Conservation (phyloP, 768 basidiomycete genomes). For the Lyophyllum semitale region DNA sequence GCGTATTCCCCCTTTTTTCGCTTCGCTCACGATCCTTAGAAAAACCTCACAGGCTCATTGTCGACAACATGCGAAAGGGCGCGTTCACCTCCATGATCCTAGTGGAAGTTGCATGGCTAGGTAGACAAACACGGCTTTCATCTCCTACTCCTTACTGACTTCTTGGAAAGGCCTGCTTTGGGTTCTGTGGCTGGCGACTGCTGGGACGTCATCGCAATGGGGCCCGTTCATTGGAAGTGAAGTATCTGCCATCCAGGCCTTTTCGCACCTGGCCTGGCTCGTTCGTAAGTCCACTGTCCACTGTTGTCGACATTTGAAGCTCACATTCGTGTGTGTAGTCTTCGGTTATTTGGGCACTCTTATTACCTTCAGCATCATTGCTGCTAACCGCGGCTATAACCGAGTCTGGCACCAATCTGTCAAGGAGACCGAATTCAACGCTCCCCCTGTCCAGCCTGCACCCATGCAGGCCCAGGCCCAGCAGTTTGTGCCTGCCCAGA, state of each 20-base stretch:
- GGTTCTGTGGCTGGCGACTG: constrained; percentile 47
- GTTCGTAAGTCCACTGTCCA: constrained; percentile 31
- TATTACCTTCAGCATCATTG: constrained; percentile 29
- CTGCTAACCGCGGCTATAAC: constrained; percentile 32
- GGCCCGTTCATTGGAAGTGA: constrained; percentile 23
- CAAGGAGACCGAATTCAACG: constrained; percentile 33
- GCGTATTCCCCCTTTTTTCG: constrained; percentile 11
- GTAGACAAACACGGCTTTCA: constrained; percentile 23
- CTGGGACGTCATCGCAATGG: constrained; percentile 30
- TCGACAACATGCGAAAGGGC: constrained; percentile 38
- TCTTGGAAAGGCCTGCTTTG: constrained; percentile 38
- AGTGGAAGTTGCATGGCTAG: constrained; percentile 40
- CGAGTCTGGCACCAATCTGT: constrained; percentile 39
- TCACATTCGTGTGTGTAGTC: constrained; percentile 30
- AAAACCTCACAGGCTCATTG: constrained; percentile 25
- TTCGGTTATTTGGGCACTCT: constrained; percentile 34
- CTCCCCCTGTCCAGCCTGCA: constrained; percentile 13
- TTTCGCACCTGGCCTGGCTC: constrained; percentile 46
- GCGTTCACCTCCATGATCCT: constrained; percentile 40
- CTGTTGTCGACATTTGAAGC: not conserved
- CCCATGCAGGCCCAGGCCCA: constrained; percentile 1
- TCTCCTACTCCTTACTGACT: not conserved
- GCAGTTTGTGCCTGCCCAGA: constrained; percentile 9
- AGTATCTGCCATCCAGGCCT: constrained; percentile 41
- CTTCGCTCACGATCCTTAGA: not conserved